Evolutionary conservation across 352 stramenopile species (phyloP).

Genomic region (Phytophthora ohioensis): DNA sequence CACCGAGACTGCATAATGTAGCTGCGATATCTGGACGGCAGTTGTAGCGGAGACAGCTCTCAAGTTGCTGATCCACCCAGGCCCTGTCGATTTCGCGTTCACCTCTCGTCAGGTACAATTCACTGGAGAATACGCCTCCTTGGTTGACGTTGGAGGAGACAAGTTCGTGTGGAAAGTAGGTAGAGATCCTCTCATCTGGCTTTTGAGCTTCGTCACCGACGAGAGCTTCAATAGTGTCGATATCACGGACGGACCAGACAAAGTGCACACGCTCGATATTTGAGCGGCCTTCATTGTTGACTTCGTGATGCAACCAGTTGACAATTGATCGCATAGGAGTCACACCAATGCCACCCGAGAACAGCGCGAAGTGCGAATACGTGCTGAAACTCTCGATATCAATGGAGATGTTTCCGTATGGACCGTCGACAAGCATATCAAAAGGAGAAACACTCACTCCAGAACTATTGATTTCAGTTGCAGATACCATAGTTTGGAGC

Average conservation of each 20-base stretch:
- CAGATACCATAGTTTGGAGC: conserved; percentile 22
- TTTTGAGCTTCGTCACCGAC: background rate
- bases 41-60: conserved; percentile 28
- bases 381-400: conserved; percentile 9
- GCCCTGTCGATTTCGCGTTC: conserved; percentile 32
- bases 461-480: background rate
- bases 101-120: conserved; percentile 46
- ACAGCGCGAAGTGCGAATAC: conserved; percentile 21
- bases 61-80: conserved; percentile 31
- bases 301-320: conserved; percentile 34
- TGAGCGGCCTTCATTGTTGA: background rate
- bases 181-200: background rate
- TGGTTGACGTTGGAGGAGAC: background rate
- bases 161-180: conserved; percentile 29
- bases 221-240: conserved; percentile 40
- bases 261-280: conserved; percentile 44
- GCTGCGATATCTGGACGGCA: conserved; percentile 34
- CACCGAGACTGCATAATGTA: conserved; percentile 32
- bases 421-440: conserved; percentile 49
- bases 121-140: conserved; percentile 36
- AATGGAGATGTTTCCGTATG: conserved; percentile 41
- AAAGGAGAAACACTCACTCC: conserved; percentile 9
- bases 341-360: conserved; percentile 22
- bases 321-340: conserved; percentile 23
- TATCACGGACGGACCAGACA: conserved; percentile 47